Base-by-base conservation (phyloP, 768 basidiomycete genomes). In the Cystobasidium tubakii region DNA sequence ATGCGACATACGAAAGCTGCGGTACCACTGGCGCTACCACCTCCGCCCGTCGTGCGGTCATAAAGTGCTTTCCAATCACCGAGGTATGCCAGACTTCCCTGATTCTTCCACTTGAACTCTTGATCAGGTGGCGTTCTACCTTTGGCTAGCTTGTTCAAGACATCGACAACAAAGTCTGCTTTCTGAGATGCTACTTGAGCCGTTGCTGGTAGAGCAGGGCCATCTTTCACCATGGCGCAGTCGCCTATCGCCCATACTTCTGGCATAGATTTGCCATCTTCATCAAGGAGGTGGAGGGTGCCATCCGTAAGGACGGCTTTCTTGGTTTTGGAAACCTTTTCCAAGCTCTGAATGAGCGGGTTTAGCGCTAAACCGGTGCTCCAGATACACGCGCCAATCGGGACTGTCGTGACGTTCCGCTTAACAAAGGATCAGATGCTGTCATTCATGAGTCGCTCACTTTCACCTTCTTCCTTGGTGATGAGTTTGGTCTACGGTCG, bases 131-230 rank as follows among this genome's bases (percentile, higher is more conserved):
- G 81, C 57, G 75, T 75, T 23, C 36, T 46, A 19, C 39, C 85
- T 77, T 84, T 86, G 36, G 83, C 85, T 44, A 88, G 82, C 75
- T 81, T 85, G 81, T 91, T 92, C 63, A 92, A 82, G 77, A 86
- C 86, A 76, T 86, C 86, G 43, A 84, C 83, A 29, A 90, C 79
- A 77, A 89, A 90, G 76, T 84, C 85, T 6, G 86, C 90, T 80
- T 91, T 87, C 78, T 91, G 90, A 77, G 86, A 86, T 4, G 90
- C 90, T 27, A 91, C 90, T 89, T 93, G 91, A 1, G 92, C 90
- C 21, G 91, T 93, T 0, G 92, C 90, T 13, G 92, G 91, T 12
- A 92, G 83, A 44, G 76, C 75, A 1, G 46, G 50, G 46, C 84
- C 82, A 27, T 83, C 83, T 39, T 86, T 84, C 63, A 89, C 85